Evolutionary conservation across 805 yeast genomes (phyloP).

Genomic region (Starmerella kuoi): DNA sequence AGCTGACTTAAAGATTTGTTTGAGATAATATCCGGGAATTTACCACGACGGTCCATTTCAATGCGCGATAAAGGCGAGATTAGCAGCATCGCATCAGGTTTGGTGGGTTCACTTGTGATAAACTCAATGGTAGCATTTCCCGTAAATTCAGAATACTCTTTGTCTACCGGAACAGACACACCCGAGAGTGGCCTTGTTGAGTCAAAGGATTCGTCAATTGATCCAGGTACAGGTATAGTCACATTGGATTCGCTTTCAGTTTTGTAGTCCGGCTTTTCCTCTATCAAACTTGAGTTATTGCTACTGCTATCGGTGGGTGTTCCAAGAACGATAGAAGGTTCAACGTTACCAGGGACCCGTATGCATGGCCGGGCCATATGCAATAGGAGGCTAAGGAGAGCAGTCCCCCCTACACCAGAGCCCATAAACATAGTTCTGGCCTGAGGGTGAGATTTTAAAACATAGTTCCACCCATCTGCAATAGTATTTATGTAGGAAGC

Average conservation of each 20-base stretch:
- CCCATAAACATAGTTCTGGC: constrained; percentile 33
- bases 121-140: not conserved
- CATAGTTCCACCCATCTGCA: constrained; percentile 28
- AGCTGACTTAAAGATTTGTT: constrained; percentile 5
- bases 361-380: constrained; percentile 30
- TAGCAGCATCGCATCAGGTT: constrained; percentile 29
- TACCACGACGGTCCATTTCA: constrained; percentile 8
- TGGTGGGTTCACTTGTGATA: not conserved
- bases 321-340: not conserved
- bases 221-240: not conserved
- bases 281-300: not conserved
- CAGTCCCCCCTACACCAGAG: constrained; percentile 41
- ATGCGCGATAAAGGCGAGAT: constrained; percentile 28
- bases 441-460: constrained; percentile 21
- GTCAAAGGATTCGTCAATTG: not conserved
- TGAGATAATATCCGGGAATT: constrained; percentile 13
- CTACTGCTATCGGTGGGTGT: not conserved
- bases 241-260: not conserved
- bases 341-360: not conserved
- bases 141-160: not conserved
- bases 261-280: no score
- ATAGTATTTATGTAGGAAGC: constrained; percentile 19
- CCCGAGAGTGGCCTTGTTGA: no score
- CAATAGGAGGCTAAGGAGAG: constrained; percentile 31
- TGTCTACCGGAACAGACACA: not conserved